Evolutionary conservation across 2,329 filamentous ascomycete genomes (phyloP).

Genomic region (Amesomyces nigricolor): DNA sequence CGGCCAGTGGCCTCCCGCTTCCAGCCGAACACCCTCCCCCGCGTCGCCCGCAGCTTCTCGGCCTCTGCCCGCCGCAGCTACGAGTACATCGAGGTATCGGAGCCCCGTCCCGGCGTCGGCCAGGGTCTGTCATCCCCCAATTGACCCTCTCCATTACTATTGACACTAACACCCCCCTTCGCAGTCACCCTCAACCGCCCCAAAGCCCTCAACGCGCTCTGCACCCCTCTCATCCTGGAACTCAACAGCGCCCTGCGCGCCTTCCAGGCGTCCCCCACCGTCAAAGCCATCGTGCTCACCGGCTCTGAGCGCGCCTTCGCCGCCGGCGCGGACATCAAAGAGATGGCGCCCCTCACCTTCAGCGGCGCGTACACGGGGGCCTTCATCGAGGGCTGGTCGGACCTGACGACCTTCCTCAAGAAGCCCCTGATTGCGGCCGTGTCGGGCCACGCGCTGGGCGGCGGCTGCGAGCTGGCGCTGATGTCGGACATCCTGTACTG

Average conservation of each 20-base stretch:
- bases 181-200: slow-evolving; percentile 88
- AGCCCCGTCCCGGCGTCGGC: slow-evolving; percentile 81
- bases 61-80: slow-evolving; percentile 48
- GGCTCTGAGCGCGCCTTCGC: slow-evolving; percentile 88
- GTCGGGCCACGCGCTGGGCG: slow-evolving; percentile 88
- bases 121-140: slow-evolving; percentile 54
- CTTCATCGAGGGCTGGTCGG: slow-evolving; percentile 94
- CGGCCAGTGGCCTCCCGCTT: slow-evolving; percentile 55
- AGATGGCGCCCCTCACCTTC: slow-evolving; percentile 93
- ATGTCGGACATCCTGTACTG: slow-evolving; percentile 97
- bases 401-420: slow-evolving; percentile 75
- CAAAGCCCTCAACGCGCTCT: slow-evolving; percentile 91
- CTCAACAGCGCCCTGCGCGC: slow-evolving; percentile 71
- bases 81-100: slow-evolving; percentile 76
- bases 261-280: slow-evolving; percentile 63
- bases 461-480: slow-evolving; percentile 93
- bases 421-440: slow-evolving; percentile 94
- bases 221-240: slow-evolving; percentile 83
- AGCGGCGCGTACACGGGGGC: slow-evolving; percentile 78
- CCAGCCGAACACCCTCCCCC: slow-evolving; percentile 50
- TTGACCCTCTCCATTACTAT: background rate
- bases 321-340: slow-evolving; percentile 96
- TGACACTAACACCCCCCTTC: background rate
- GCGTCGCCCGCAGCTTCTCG: slow-evolving; percentile 48
- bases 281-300: slow-evolving; percentile 76